Evolutionary conservation across 2,329 filamentous ascomycete species (phyloP), one percentile per base, ranked within the genome.

Genomic region (Nigrospora osmanthi): DNA sequence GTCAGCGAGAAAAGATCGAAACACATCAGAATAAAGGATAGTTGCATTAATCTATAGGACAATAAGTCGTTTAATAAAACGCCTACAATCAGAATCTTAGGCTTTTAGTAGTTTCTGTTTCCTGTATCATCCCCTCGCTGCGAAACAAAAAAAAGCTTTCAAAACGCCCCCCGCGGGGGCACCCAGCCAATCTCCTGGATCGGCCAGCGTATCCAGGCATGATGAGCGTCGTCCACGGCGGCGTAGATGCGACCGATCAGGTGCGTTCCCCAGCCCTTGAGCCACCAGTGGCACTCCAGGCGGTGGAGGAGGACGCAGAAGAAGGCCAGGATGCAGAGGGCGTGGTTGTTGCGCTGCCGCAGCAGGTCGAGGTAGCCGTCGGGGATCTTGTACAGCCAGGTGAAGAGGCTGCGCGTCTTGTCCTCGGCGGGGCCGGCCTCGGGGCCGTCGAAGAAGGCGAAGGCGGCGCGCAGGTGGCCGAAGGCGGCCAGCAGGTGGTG

Each of bases 341-440:
- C 37, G 19, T 38, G 4, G 15, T 23, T 23, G 36, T 28, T 19
- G 12, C 15, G 19, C 11, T 38, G 17, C n/a, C 43, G 33, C 31
- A 66, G 64, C 17, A 49, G 34, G 31, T 38, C 38, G 33, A 23
- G 19, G 31, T 23, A 40, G 2, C 16, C 36, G 43, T 45, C 43
- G 10, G 36, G 30, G 57, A 66, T 49, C 35, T 58, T 54, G 45
- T 63, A 63, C 35, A 65, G 40, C 62, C 63, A 66, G 52, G 66
- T 63, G 55, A 66, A 66, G 52, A 35, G 23, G 30, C 30, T 35
- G 31, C 31, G 35, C 12, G 38, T 31, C 38, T 31, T 39, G 11
- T 31, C 38, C 38, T 31, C 23, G 38, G 12, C 10, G 11, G 14
- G 9, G 19, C 1, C 17, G 5, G 28, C 38, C 19, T 31, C 17